Percentiles rank a stretch among this genome's conserved stretches.
Conservation (phyloP, 139 green algal species). For the Closterium sp. region DNA sequence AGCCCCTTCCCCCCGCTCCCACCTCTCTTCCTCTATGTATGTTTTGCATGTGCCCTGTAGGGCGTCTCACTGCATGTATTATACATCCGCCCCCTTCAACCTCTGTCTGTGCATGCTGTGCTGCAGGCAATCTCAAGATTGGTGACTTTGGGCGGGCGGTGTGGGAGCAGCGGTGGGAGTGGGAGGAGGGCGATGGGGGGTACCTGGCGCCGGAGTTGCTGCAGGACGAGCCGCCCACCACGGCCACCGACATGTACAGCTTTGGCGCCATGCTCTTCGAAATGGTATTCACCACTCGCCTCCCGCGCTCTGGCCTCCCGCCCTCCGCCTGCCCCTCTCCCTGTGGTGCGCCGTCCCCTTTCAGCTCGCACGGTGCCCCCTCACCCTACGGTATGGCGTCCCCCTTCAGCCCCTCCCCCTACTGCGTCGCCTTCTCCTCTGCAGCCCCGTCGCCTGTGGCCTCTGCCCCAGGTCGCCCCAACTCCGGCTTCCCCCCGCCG, state of each 20-base stretch:
- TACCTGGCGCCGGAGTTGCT: slow-evolving; percentile 81
- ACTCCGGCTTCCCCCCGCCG: neutral
- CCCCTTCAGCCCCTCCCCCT: neutral
- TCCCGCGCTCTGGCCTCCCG: slow-evolving; percentile 29
- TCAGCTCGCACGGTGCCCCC: neutral
- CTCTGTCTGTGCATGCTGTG: neutral
- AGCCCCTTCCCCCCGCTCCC: neutral
- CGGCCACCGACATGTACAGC: slow-evolving; percentile 41
- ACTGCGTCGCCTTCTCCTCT: neutral
- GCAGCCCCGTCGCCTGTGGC: neutral
- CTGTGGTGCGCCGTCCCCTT: neutral
- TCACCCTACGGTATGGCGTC: neutral
- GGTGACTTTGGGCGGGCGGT: slow-evolving; percentile 69
- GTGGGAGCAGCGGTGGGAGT: slow-evolving; percentile 56
- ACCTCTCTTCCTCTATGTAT: neutral
- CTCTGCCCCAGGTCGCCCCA: neutral
- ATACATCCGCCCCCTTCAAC: neutral
- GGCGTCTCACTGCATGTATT: neutral
- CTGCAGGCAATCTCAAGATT: slow-evolving; percentile 62
- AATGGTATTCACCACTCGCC: neutral
- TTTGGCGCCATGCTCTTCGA: slow-evolving; percentile 54
- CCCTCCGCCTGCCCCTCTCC: neutral
- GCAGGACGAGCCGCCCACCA: neutral
- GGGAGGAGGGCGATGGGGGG: slow-evolving; percentile 78
- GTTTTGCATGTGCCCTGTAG: neutral